These are phyloP conservation scores for Populus simonii DNA, from an alignment of 345 rosid species.

Conservation along the genomic window DNA sequence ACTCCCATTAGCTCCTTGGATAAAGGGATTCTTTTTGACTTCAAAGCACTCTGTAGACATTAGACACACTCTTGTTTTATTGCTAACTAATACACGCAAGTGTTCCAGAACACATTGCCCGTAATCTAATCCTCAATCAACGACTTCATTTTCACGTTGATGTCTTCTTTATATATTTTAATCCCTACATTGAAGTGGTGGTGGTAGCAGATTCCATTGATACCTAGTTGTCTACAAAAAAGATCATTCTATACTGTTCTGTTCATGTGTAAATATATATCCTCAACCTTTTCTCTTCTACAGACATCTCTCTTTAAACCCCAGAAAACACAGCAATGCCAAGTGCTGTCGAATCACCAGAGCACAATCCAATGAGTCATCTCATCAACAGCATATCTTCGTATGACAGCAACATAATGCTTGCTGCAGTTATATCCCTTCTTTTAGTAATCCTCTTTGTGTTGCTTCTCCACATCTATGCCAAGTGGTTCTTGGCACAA, in stretches of 20 bases:
- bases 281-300: neutral
- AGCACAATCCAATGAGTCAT: constrained; percentile 26
- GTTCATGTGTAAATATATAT: neutral
- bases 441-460: constrained; percentile 75
- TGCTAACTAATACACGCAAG: constrained; percentile 20
- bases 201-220: constrained; percentile 9
- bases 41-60: neutral
- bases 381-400: constrained; percentile 50
- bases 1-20: constrained; percentile 36
- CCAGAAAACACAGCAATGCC: constrained; percentile 5
- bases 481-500: constrained; percentile 59
- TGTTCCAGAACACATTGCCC: constrained; percentile 12
- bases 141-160: constrained; percentile 35
- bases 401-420: constrained; percentile 59
- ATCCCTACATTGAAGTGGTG: neutral
- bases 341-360: constrained; percentile 4
- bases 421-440: constrained; percentile 68
- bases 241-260: neutral
- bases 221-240: neutral
- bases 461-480: constrained; percentile 75
- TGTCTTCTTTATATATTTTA: neutral
- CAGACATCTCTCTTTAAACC: neutral
- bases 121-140: constrained; percentile 19
- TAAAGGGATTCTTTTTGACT: constrained; percentile 39
- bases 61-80: neutral